Conservation (phyloP, 805 yeast genomes). For the Yarrowia yakushimensis region DNA sequence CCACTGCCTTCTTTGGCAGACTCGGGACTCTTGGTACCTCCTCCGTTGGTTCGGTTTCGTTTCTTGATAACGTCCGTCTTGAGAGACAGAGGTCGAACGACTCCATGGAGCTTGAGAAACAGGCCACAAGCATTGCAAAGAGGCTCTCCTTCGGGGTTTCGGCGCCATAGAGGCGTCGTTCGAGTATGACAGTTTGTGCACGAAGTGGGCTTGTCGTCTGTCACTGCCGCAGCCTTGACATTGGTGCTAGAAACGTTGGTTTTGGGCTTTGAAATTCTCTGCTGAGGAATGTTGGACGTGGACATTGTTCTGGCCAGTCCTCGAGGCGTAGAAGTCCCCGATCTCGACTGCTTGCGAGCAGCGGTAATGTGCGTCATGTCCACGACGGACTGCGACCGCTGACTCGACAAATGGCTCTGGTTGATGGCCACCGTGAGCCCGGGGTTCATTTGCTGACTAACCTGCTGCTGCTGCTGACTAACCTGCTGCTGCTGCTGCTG, state of each 20-base stretch:
- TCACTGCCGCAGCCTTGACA: background rate
- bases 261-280: constrained; percentile 5
- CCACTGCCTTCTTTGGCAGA: too few relatives aligned
- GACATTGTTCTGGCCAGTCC: constrained; percentile 8
- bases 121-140: constrained; percentile 96
- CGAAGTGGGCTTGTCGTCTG: constrained; percentile 33
- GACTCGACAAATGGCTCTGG: background rate
- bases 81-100: constrained; percentile 82
- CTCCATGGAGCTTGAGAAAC: constrained; percentile 90
- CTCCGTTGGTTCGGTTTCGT: constrained; percentile 59
- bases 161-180: constrained; percentile 93
- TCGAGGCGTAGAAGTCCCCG: constrained; percentile 3
- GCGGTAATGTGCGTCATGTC: background rate
- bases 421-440: background rate
- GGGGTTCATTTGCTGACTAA: background rate
- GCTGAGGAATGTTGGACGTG: constrained; percentile 10
- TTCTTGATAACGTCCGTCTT: constrained; percentile 92
- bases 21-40: too few relatives aligned
- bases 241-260: background rate
- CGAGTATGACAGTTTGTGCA: constrained; percentile 89
- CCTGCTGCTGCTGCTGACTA: background rate
- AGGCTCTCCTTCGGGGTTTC: constrained; percentile 89
- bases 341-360: background rate
- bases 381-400: constrained; percentile 3
- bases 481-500: background rate